Conservation (phyloP, 2,329 filamentous ascomycete species). For the Talaromyces sp. region DNA sequence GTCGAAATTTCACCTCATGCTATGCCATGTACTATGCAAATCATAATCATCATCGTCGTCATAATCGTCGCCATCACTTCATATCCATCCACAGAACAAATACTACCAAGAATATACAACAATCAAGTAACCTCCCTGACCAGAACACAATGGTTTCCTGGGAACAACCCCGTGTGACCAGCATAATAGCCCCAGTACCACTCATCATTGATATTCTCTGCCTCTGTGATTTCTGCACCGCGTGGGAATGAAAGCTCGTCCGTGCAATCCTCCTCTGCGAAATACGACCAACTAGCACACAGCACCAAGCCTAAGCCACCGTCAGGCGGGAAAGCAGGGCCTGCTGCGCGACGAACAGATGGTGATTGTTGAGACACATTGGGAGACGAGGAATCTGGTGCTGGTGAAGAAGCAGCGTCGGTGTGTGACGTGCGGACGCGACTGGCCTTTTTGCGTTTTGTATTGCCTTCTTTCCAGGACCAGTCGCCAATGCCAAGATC, state of each 20-base stretch:
- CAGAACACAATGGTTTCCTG: slow-evolving; percentile 66
- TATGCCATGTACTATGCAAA: not conserved
- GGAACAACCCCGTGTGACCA: slow-evolving; percentile 73
- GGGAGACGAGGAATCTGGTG: not conserved
- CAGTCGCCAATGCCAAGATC: slow-evolving; percentile 30
- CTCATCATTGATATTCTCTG: slow-evolving; percentile 82
- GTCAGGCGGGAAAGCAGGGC: slow-evolving; percentile 60
- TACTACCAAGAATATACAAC: not conserved
- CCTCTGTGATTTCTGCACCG: slow-evolving; percentile 75
- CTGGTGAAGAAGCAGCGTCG: not conserved
- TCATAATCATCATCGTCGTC: slow-evolving; percentile 1
- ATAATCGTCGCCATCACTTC: not conserved
- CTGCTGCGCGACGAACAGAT: slow-evolving; percentile 1
- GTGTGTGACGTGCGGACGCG: slow-evolving; percentile 23
- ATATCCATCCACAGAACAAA: not conserved
- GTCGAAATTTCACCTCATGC: not conserved
- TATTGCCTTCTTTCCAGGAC: slow-evolving; percentile 38
- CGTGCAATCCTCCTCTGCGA: slow-evolving; percentile 50
- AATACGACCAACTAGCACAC: slow-evolving; percentile 71
- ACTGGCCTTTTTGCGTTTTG: slow-evolving; percentile 32
- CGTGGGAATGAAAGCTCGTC: slow-evolving; percentile 83
- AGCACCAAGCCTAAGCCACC: slow-evolving; percentile 65
- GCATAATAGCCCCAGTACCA: slow-evolving; percentile 89
- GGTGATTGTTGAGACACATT: not conserved
- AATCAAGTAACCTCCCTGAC: slow-evolving; percentile 31